Conservation (phyloP, 2,329 filamentous ascomycete species). For the Neonectria neomacrospora region DNA sequence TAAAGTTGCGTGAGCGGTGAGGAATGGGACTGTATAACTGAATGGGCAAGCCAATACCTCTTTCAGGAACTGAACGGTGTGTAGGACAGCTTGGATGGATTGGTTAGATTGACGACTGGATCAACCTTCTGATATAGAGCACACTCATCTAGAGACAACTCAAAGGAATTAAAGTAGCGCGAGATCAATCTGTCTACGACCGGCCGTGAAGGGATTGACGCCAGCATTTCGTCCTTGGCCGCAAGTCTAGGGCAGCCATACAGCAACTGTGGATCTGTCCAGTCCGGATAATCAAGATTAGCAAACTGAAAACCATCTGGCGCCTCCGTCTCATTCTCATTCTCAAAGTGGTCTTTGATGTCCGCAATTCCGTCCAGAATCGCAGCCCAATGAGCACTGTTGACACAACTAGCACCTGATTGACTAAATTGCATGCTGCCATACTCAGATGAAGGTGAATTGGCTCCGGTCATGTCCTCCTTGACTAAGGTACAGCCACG, state of each 20-base stretch:
- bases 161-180: constrained; percentile 49
- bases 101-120: background rate
- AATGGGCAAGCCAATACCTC: background rate
- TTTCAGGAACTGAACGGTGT: background rate
- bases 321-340: constrained; percentile 37
- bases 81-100: background rate
- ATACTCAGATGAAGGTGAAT: constrained; percentile 37
- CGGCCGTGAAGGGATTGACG: constrained; percentile 47
- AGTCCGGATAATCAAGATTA: background rate
- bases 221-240: constrained; percentile 47
- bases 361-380: constrained; percentile 55
- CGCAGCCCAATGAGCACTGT: constrained; percentile 53
- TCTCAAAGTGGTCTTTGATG: constrained; percentile 50
- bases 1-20: constrained; percentile 28
- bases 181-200: constrained; percentile 50
- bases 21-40: background rate
- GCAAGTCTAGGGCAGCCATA: constrained; percentile 45
- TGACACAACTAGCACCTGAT: constrained; percentile 48
- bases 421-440: constrained; percentile 46
- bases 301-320: background rate
- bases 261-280: constrained; percentile 43
- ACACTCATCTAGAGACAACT: background rate
- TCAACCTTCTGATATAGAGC: background rate
- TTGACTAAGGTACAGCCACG: no score
- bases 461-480: background rate